phyloP scores from a whole-genome alignment of 352 stramenopile species.

The Aphanomyces invadans region DNA sequence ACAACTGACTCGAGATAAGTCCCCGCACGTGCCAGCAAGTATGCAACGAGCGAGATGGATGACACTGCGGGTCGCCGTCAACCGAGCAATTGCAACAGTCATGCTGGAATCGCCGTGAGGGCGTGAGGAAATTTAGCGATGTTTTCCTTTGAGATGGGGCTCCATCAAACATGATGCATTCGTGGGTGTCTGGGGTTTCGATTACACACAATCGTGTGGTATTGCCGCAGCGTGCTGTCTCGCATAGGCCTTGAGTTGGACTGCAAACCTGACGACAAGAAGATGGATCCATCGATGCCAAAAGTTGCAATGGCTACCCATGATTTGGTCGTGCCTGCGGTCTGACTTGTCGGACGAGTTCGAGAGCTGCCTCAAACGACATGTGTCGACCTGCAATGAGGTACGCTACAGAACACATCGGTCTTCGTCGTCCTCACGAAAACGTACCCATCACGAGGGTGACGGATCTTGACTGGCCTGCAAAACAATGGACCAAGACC shows the following conservation, averaged over 20 bases:
- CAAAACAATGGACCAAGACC: constrained; percentile 22
- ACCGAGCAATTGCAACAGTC: too few species aligned
- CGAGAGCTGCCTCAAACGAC: not conserved
- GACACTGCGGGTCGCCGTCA: too few species aligned
- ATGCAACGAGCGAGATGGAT: too few species aligned
- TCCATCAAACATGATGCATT: too few species aligned
- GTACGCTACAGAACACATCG: constrained; percentile 2
- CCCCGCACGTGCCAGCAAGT: too few species aligned
- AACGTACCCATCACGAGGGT: constrained; percentile 9
- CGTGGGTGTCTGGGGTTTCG: too few species aligned
- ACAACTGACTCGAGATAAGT: too few species aligned
- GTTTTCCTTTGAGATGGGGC: too few species aligned
- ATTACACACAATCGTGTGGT: not conserved
- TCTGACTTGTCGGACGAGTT: not conserved
- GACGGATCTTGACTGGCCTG: constrained; percentile 15
- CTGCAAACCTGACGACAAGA: not conserved
- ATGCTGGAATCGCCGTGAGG: too few species aligned
- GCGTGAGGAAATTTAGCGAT: too few species aligned
- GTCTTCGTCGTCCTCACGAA: not conserved
- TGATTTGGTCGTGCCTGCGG: constrained; percentile 20
- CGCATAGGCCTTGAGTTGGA: not conserved
- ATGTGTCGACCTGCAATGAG: not conserved
- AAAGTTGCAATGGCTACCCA: not conserved
- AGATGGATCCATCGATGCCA: not conserved
- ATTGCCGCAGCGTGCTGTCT: not conserved